Evolutionary conservation across 306 rosid genomes (phyloP), one percentile per base, ranked within the genome.

Genomic region (Hippophae tibetana): DNA sequence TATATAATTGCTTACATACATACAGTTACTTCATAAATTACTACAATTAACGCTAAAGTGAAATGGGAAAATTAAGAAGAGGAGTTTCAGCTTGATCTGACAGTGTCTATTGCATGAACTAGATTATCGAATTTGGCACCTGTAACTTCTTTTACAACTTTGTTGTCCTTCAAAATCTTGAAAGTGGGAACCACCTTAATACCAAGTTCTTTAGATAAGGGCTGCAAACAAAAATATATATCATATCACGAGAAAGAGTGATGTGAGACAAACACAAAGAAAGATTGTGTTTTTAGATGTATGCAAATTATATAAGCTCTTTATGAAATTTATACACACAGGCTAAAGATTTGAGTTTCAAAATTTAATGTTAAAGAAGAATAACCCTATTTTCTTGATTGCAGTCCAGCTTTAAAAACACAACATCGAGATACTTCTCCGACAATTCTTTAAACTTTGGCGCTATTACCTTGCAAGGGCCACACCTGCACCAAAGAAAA

Each of bases 381-480:
- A 18, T 49, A 48, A 88, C 96, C 96, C 69, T 92, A 73, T 92
- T 92, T 5, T 88, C 94, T 76, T 84, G 83, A 78, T 80, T 92
- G 76, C 99, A 92, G 52, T 92, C 99, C 31, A 92, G 96, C 86
- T 92, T 92, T 68, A 88, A 78, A 65, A 92, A 92, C 31, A 92
- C 82, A 48, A 85, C 99, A 69, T 92, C 99, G 27, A 73, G 73
- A 62, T 88, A 84, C 82, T 86, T 82, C 74, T 86, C 64, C 7
- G 99, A 80, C 65, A 92, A 66, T 53, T 83, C 85, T 79, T 76
- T 71, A 61, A 25, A 92, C 67, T 78, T 88, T 38, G 99, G 99
- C 60, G 96, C 99, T 7, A 92, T 92, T 68, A 92, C 92, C 74
- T 88, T 92, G 90, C 99, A 92, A 58, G 96, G 99, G 46, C 99